A percentile compares a stretch with the other conserved stretches of the same genome.
These are phyloP conservation scores for Termitomyces sp. DNA, from an alignment of 768 basidiomycete species.

Conservation along the genomic window DNA sequence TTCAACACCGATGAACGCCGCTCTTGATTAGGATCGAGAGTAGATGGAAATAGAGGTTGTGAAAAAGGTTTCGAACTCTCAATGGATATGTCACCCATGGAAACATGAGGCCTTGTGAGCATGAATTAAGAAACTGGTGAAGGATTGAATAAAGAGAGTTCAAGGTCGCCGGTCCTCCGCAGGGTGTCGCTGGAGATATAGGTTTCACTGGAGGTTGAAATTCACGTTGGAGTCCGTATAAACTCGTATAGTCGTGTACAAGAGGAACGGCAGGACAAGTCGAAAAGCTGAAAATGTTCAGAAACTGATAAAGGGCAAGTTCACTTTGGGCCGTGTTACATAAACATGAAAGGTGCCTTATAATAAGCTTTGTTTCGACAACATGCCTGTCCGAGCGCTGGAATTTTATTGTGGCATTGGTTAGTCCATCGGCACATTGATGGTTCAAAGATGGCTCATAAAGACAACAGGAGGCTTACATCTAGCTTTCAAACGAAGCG, in stretches of 20 bases:
- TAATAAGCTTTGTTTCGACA: neutral
- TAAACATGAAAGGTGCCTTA: conserved; percentile 5
- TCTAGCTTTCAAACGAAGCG: conserved; percentile 53
- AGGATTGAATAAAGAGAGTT: neutral
- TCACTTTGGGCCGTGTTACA: conserved; percentile 7
- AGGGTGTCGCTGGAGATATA: conserved; percentile 10
- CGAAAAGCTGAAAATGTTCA: conserved; percentile 6
- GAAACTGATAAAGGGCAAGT: conserved; percentile 16
- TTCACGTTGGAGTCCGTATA: neutral
- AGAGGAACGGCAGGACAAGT: conserved; percentile 9
- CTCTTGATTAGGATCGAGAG: conserved; percentile 2
- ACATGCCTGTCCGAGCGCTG: conserved; percentile 29
- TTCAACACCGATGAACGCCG: conserved; percentile 5
- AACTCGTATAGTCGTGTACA: neutral
- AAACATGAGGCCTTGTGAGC: conserved; percentile 4
- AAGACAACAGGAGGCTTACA: conserved; percentile 59
- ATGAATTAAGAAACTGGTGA: conserved; percentile 2
- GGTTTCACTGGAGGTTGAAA: conserved; percentile 9
- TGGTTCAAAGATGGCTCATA: neutral
- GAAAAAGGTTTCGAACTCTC: neutral
- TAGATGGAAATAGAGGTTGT: neutral
- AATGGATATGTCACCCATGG: conserved; percentile 3
- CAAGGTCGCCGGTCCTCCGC: conserved; percentile 7
- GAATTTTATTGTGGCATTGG: conserved; percentile 86
- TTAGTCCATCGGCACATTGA: conserved; percentile 18